Evolutionary conservation across 73 alveolate species (phyloP).

Genomic region (Paramecium pentaurelia): DNA sequence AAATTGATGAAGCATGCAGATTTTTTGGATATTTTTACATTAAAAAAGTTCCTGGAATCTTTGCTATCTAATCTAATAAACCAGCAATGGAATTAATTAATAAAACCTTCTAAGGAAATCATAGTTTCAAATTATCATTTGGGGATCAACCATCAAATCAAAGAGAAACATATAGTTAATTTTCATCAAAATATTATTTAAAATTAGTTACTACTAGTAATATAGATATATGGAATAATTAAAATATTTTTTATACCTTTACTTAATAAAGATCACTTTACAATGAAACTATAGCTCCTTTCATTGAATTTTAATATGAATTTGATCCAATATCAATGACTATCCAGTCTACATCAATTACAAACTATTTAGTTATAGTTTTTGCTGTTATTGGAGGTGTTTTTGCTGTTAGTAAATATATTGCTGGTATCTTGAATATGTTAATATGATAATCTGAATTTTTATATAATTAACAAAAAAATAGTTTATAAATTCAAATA

Average conservation of each 20-base stretch:
- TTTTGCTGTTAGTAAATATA: conserved; percentile 29
- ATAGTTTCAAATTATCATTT: neutral
- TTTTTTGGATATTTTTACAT: conserved; percentile 18
- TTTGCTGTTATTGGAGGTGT: conserved; percentile 43
- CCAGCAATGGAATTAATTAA: neutral
- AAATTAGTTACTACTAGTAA: conserved; percentile 15
- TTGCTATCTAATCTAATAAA: neutral
- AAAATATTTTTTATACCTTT: neutral
- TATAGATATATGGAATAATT: neutral
- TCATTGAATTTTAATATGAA: conserved; percentile 9
- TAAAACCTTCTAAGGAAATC: neutral
- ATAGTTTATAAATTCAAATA: neutral
- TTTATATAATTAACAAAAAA: neutral
- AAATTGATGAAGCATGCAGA: conserved; percentile 18
- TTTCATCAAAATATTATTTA: neutral
- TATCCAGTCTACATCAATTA: neutral
- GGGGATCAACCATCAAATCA: neutral
- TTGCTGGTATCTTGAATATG: neutral
- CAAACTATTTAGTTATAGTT: neutral
- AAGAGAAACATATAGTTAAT: neutral
- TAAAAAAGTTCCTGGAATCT: neutral
- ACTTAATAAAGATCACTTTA: neutral
- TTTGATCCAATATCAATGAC: conserved; percentile 40
- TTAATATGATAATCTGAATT: neutral
- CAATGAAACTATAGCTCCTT: neutral